Conservation (phyloP, 345 rosid genomes). For the Durio zibethinus region DNA sequence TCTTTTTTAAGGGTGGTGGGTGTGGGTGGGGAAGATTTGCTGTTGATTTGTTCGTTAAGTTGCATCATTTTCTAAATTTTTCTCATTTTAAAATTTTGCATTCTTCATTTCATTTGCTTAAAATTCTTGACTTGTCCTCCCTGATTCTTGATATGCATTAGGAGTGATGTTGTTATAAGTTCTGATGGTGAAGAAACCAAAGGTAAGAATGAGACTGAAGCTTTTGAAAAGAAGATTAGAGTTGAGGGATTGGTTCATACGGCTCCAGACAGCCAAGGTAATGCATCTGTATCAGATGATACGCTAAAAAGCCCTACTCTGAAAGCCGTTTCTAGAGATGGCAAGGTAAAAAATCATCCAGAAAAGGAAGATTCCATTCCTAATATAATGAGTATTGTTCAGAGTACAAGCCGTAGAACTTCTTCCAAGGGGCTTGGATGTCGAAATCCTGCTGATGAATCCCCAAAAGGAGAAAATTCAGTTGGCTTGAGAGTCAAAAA, state of each 20-base stretch:
- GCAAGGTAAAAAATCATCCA: constrained; percentile 19
- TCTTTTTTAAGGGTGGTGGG: neutral
- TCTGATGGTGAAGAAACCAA: constrained; percentile 37
- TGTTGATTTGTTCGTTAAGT: neutral
- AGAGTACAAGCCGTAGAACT: constrained; percentile 40
- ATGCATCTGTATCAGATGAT: constrained; percentile 36
- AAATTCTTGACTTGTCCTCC: constrained; percentile 13
- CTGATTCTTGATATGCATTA: constrained; percentile 19
- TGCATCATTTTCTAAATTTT: constrained; percentile 6
- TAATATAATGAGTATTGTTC: constrained; percentile 77
- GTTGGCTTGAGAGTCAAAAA: constrained; percentile 87
- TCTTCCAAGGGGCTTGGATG: constrained; percentile 27
- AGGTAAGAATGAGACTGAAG: constrained; percentile 33
- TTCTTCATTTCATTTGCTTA: neutral
- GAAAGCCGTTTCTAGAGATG: constrained; percentile 18
- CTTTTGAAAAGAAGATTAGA: constrained; percentile 41
- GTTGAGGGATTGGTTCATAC: constrained; percentile 38
- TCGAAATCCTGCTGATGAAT: constrained; percentile 34
- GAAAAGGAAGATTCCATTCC: constrained; percentile 23
- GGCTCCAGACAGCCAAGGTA: constrained; percentile 30
- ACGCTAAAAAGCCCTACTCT: constrained; percentile 18
- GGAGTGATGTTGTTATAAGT: constrained; percentile 30
- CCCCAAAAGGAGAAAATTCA: constrained; percentile 45
- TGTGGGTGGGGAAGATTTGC: neutral
- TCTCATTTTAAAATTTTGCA: neutral